Percentiles rank a stretch among this genome's conserved stretches.
Conservation (phyloP, 2,329 filamentous ascomycete species). For the Aspergillus sojae region DNA sequence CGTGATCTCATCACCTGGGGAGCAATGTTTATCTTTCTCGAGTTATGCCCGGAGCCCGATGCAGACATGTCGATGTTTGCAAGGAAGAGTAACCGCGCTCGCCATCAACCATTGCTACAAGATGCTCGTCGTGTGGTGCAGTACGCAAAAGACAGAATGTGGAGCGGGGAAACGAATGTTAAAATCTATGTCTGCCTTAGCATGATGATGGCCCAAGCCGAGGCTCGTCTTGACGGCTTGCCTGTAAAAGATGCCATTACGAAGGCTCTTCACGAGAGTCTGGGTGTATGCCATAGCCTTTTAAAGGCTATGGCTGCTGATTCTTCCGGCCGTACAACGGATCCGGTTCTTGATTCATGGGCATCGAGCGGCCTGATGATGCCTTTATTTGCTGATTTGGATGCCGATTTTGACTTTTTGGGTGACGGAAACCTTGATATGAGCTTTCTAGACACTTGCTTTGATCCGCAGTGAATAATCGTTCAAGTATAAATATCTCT, state of each 20-base stretch:
- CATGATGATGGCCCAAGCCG: slow-evolving; percentile 28
- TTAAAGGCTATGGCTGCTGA: neutral
- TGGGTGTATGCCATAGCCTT: slow-evolving; percentile 8
- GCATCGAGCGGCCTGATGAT: neutral
- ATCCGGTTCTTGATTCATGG: neutral
- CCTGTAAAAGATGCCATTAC: slow-evolving; percentile 8
- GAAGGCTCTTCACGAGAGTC: slow-evolving; percentile 5
- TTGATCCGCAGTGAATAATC: neutral
- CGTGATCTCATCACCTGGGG: slow-evolving; percentile 30
- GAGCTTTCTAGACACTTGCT: neutral
- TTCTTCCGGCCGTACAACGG: neutral
- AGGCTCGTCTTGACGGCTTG: slow-evolving; percentile 17
- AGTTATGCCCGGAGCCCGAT: slow-evolving; percentile 17
- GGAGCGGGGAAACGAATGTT: slow-evolving; percentile 35
- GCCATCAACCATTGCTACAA: slow-evolving; percentile 15
- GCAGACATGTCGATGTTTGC: slow-evolving; percentile 16
- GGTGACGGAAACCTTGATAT: neutral
- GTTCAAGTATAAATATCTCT: neutral
- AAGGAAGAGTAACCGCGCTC: slow-evolving; percentile 14
- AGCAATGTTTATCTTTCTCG: slow-evolving; percentile 23
- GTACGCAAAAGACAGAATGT: slow-evolving; percentile 29
- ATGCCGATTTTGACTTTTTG: neutral
- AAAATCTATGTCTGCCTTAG: slow-evolving; percentile 32
- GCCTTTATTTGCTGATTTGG: neutral
- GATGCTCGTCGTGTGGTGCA: slow-evolving; percentile 24